phyloP scores from a whole-genome alignment of 257 asterid species.

The Rubia yunnanensis region DNA sequence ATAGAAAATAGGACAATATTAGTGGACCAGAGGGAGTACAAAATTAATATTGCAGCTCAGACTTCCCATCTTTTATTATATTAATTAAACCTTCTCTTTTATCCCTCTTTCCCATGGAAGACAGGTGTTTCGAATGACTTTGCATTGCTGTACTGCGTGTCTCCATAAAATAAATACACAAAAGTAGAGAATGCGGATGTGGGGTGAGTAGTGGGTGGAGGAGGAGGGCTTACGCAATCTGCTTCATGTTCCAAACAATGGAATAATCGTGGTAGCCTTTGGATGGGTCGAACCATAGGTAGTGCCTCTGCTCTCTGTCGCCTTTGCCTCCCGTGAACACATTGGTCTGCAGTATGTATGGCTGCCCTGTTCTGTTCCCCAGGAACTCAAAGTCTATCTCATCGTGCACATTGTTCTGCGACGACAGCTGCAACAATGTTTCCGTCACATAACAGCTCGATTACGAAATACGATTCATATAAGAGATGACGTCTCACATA shows the following conservation, averaged over 20 bases:
- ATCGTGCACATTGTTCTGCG: slow-evolving; percentile 30
- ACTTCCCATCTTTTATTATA: too few relatives aligned
- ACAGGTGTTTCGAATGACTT: too few relatives aligned
- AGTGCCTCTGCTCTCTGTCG: slow-evolving; percentile 29
- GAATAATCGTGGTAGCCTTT: slow-evolving; percentile 26
- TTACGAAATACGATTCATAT: too few relatives aligned
- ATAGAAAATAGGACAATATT: too few relatives aligned
- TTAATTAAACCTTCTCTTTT: too few relatives aligned
- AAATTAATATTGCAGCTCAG: too few relatives aligned
- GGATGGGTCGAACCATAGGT: slow-evolving; percentile 36
- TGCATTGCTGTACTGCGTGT: too few relatives aligned
- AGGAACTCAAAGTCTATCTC: slow-evolving; percentile 40
- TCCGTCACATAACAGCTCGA: background rate
- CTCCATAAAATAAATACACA: too few relatives aligned
- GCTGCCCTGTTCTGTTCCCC: slow-evolving; percentile 38
- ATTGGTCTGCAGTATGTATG: slow-evolving; percentile 32
- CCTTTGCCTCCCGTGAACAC: slow-evolving; percentile 39
- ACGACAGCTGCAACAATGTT: slow-evolving; percentile 19
- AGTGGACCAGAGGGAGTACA: too few relatives aligned
- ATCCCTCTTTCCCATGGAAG: too few relatives aligned
- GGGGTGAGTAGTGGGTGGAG: too few relatives aligned
- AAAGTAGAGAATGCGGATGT: too few relatives aligned
- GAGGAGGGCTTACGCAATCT: slow-evolving; percentile 25
- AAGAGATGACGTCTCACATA: slow-evolving; percentile 26
- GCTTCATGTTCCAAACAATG: slow-evolving; percentile 24